Percentiles rank a stretch among this genome's conserved stretches.
Evolutionary conservation across 371 early-diverging fungal genomes (phyloP).

Genomic region (Mucor piriformis): DNA sequence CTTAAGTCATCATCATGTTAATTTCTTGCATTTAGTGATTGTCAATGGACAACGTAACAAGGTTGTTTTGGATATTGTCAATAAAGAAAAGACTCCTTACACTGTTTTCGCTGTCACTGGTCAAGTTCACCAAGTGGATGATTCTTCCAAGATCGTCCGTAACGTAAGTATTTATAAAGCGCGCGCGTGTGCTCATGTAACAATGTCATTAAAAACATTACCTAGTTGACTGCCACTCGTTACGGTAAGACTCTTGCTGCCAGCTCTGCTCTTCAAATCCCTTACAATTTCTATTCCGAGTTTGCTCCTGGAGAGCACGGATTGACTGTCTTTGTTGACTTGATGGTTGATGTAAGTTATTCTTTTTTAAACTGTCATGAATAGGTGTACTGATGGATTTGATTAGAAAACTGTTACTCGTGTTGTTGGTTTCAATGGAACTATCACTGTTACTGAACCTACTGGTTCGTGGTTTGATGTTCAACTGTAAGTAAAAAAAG

Average conservation of each 20-base stretch:
- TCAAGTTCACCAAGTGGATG: slow-evolving; percentile 36
- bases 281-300: slow-evolving; percentile 52
- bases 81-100: slow-evolving; percentile 43
- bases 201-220: no score
- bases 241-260: slow-evolving; percentile 37
- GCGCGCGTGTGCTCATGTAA: no score
- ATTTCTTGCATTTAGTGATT: slow-evolving; percentile 30
- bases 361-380: no score
- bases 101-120: slow-evolving; percentile 49
- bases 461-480: slow-evolving; percentile 49
- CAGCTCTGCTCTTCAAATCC: slow-evolving; percentile 37
- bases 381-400: neutral
- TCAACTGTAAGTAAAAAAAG: slow-evolving; percentile 46
- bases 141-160: slow-evolving; percentile 36
- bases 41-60: slow-evolving; percentile 54
- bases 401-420: slow-evolving; percentile 40
- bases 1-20: neutral
- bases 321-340: slow-evolving; percentile 46
- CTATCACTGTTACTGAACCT: slow-evolving; percentile 48
- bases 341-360: slow-evolving; percentile 41
- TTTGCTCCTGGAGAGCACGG: slow-evolving; percentile 49
- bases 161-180: slow-evolving; percentile 46
- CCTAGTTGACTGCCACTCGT: slow-evolving; percentile 45
- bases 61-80: slow-evolving; percentile 41
- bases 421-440: slow-evolving; percentile 48